phyloP scores from a whole-genome alignment of 2,329 filamentous ascomycete genomes.

The Fusarium decemcellulare region DNA sequence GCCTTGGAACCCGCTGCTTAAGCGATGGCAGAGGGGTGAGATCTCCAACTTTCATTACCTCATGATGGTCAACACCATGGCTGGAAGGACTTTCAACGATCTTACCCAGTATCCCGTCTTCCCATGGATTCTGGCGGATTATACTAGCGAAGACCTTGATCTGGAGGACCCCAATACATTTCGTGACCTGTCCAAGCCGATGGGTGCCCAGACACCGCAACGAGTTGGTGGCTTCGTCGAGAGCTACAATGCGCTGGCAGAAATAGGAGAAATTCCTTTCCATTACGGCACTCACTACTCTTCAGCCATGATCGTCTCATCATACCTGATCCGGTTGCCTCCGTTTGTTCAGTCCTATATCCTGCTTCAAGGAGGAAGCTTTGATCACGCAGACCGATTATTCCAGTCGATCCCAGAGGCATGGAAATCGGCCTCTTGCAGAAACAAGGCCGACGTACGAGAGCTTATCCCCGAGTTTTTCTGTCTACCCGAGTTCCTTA shows the following conservation, averaged over 20 bases:
- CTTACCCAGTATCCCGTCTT: constrained; percentile 98
- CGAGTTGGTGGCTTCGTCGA: constrained; percentile 86
- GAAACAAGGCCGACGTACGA: constrained; percentile 94
- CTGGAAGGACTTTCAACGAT: constrained; percentile 97
- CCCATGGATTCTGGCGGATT: constrained; percentile 96
- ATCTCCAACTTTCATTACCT: constrained; percentile 99
- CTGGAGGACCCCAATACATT: constrained; percentile 87
- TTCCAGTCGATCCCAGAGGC: constrained; percentile 94
- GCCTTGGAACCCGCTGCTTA: constrained; percentile 86
- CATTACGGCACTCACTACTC: constrained; percentile 99
- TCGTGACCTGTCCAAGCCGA: constrained; percentile 93
- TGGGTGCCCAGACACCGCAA: constrained; percentile 88
- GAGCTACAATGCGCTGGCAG: constrained; percentile 87
- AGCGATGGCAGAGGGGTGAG: constrained; percentile 92
- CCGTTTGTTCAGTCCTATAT: constrained; percentile 98
- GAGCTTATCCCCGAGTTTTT: constrained; percentile 98
- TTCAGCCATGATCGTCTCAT: constrained; percentile 98
- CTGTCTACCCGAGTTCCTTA: constrained; percentile 93
- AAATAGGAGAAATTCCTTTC: constrained; percentile 94
- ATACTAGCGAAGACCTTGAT: constrained; percentile 93
- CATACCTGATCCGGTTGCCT: constrained; percentile 93
- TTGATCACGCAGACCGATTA: constrained; percentile 94
- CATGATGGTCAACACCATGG: constrained; percentile 98
- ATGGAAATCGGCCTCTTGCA: constrained; percentile 90
- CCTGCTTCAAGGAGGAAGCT: constrained; percentile 92